Evolutionary conservation across 2,329 filamentous ascomycete species (phyloP).

Genomic region (Pyricularia grisea): DNA sequence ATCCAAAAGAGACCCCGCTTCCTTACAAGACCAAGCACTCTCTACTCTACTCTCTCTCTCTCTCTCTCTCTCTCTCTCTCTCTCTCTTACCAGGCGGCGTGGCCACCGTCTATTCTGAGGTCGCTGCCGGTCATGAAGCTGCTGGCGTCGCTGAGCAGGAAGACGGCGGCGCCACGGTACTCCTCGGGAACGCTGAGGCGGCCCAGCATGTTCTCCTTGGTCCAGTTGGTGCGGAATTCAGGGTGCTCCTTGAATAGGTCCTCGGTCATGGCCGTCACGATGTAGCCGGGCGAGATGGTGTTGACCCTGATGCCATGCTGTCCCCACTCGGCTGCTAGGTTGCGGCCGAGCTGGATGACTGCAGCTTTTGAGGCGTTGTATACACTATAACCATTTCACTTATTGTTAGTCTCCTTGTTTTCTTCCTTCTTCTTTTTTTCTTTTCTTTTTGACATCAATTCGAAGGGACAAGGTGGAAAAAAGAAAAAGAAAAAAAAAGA

Average conservation of each 20-base stretch:
- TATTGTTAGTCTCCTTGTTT: background rate
- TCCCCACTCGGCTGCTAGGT: constrained; percentile 67
- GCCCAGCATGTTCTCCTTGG: constrained; percentile 76
- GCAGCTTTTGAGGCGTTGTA: constrained; percentile 73
- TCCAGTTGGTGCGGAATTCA: constrained; percentile 59
- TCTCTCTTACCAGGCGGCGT: constrained; percentile 44
- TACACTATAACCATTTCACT: constrained; percentile 30
- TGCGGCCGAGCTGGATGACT: constrained; percentile 61
- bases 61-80: constrained; percentile 3
- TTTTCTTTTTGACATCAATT: background rate
- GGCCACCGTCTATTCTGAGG: constrained; percentile 62
- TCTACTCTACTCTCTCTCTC: background rate
- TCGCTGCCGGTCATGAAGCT: constrained; percentile 64
- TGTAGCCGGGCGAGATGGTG: constrained; percentile 72
- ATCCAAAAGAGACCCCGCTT: background rate
- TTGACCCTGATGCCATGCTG: constrained; percentile 67
- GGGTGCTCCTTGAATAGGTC: constrained; percentile 68
- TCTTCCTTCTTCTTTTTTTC: too few relatives aligned
- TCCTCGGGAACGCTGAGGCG: constrained; percentile 58
- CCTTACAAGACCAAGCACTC: background rate
- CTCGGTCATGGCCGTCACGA: constrained; percentile 76
- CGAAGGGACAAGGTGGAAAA: background rate
- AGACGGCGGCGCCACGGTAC: constrained; percentile 62
- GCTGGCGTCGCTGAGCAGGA: constrained; percentile 57
- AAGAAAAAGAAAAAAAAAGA: background rate